These are phyloP conservation scores for Gyromitra esculenta DNA, from an alignment of 2,329 filamentous ascomycete genomes.

Conservation along the genomic window DNA sequence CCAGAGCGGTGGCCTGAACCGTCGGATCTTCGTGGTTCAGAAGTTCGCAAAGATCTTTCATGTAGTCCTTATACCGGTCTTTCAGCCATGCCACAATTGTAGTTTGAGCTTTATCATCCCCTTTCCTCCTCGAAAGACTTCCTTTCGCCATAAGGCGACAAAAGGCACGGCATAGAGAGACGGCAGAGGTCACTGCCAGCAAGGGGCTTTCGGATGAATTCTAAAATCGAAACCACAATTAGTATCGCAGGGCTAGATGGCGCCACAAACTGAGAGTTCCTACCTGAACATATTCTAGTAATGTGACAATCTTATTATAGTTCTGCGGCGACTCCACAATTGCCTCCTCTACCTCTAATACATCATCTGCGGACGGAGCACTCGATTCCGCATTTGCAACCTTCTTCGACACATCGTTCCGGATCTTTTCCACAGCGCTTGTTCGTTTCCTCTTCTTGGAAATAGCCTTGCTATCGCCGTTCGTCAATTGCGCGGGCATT, in stretches of 20 bases:
- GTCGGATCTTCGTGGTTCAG: conserved; percentile 70
- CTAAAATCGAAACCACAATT: conserved; percentile 3
- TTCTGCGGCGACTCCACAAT: conserved; percentile 87
- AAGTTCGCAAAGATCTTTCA: conserved; percentile 69
- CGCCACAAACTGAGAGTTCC: neutral
- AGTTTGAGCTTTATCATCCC: conserved; percentile 75
- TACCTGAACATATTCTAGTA: conserved; percentile 71
- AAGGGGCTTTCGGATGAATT: conserved; percentile 64
- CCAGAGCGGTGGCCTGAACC: conserved; percentile 70
- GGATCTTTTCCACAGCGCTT: conserved; percentile 14
- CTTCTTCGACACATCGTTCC: conserved; percentile 15
- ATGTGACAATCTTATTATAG: conserved; percentile 85
- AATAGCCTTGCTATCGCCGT: neutral
- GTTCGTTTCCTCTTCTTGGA: conserved; percentile 46
- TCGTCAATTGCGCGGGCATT: conserved; percentile 34
- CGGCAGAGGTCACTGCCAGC: conserved; percentile 73
- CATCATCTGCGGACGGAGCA: conserved; percentile 63
- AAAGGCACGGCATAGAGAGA: conserved; percentile 87
- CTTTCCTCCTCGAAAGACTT: conserved; percentile 72
- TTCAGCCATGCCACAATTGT: conserved; percentile 82
- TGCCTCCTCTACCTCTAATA: conserved; percentile 79
- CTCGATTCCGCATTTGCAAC: conserved; percentile 1
- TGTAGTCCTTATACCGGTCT: conserved; percentile 77
- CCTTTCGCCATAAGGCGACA: conserved; percentile 80
- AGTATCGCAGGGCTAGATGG: conserved; percentile 55